Conservation (phyloP, 805 yeast genomes). For the Teunomyces aglyptinius region DNA sequence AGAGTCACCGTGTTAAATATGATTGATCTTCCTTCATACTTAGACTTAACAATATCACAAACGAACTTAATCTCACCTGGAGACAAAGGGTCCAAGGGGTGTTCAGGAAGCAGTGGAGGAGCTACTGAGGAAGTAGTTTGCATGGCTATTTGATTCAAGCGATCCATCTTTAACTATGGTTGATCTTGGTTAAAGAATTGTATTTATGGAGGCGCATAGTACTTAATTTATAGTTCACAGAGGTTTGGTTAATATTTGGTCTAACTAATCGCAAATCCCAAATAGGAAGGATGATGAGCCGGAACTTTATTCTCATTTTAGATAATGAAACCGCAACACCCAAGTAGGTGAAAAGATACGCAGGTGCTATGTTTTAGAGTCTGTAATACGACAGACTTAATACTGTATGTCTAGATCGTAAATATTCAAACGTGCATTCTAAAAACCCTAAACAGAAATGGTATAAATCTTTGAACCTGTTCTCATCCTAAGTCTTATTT, state of each 20-base stretch:
- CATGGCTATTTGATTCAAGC: slow-evolving; percentile 60
- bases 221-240: not conserved
- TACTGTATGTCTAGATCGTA: not conserved
- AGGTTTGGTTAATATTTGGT: not conserved
- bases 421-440: not conserved
- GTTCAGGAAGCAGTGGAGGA: slow-evolving; percentile 56
- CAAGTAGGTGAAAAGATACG: not conserved
- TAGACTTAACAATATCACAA: slow-evolving; percentile 49
- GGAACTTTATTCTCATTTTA: not conserved
- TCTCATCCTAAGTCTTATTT: slow-evolving; percentile 10
- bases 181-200: not conserved
- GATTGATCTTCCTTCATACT: slow-evolving; percentile 45
- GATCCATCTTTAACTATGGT: slow-evolving; percentile 46
- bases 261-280: not conserved
- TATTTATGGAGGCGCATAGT: not conserved
- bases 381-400: too few species aligned
- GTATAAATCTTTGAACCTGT: not conserved
- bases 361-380: not conserved
- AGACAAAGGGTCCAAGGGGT: slow-evolving; percentile 72
- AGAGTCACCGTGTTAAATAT: slow-evolving; percentile 68
- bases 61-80: slow-evolving; percentile 60
- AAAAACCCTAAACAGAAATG: not conserved
- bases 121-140: slow-evolving; percentile 57
- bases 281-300: slow-evolving; percentile 4
- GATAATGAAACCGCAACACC: not conserved